Conservation (phyloP, 345 rosid genomes). For the Pistacia vera region DNA sequence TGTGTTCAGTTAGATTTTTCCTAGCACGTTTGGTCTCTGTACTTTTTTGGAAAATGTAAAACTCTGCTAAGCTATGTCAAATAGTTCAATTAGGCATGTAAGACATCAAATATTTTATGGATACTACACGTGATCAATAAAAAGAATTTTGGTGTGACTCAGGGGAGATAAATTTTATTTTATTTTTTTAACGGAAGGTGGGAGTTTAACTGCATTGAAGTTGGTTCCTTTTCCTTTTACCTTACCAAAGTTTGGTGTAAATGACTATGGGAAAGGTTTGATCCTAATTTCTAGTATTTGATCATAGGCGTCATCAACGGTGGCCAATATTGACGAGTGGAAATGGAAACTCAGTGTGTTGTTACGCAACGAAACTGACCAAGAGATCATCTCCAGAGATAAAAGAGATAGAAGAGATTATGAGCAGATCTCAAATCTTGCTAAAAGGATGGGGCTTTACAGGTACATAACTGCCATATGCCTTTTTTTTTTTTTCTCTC, state of each 20-base stretch:
- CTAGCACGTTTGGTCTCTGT: background rate
- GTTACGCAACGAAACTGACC: conserved; percentile 70
- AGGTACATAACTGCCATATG: conserved; percentile 44
- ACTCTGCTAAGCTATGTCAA: background rate
- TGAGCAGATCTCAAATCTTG: conserved; percentile 88
- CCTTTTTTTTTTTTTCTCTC: background rate
- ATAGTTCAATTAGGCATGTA: background rate
- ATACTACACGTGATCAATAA: background rate
- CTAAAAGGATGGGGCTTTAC: conserved; percentile 91
- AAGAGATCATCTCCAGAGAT: conserved; percentile 87
- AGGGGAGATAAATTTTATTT: background rate
- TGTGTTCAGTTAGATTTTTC: too few species aligned
- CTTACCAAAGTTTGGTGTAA: background rate
- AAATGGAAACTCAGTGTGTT: conserved; percentile 93
- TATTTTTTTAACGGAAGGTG: background rate
- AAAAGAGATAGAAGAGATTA: conserved; percentile 93
- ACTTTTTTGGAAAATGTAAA: too few species aligned
- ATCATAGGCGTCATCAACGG: conserved; percentile 88
- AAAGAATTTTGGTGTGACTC: background rate
- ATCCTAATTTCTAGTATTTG: background rate
- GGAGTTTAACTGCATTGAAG: background rate
- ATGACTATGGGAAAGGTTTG: background rate
- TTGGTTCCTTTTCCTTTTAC: background rate
- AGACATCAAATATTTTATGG: background rate
- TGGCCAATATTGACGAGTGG: conserved; percentile 95